Evolutionary conservation across 2,329 filamentous ascomycete genomes (phyloP).

Genomic region (Trichoderma sp.): DNA sequence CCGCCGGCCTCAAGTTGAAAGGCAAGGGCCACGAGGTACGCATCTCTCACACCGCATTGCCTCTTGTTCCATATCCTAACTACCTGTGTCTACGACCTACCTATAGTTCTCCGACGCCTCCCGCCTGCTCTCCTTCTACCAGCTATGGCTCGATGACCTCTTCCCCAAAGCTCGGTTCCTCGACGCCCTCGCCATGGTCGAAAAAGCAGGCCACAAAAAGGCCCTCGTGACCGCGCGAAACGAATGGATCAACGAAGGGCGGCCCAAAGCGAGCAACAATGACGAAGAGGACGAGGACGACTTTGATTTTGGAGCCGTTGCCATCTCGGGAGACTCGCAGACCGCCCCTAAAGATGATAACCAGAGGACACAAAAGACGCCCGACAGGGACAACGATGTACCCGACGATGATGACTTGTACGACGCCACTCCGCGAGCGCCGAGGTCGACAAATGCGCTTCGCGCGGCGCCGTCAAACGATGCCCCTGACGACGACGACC

Average conservation of each 20-base stretch:
- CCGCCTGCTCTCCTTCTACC: constrained; percentile 84
- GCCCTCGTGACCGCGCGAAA: constrained; percentile 71
- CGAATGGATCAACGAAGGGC: constrained; percentile 82
- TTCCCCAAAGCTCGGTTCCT: constrained; percentile 94
- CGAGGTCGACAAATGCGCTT: constrained; percentile 29
- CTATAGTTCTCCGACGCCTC: constrained; percentile 78
- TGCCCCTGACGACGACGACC: constrained; percentile 50
- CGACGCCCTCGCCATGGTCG: constrained; percentile 86
- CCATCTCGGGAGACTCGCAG: neutral
- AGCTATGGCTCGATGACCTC: constrained; percentile 94
- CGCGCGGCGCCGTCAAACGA: constrained; percentile 33
- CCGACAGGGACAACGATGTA: constrained; percentile 34
- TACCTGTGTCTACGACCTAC: neutral
- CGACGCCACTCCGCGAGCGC: constrained; percentile 51
- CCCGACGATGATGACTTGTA: constrained; percentile 58
- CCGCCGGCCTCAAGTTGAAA: constrained; percentile 75
- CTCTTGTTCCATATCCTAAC: neutral
- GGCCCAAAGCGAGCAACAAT: constrained; percentile 50
- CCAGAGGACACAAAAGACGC: constrained; percentile 37
- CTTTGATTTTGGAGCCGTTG: neutral
- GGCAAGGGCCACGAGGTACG: constrained; percentile 89
- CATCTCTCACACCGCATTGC: neutral
- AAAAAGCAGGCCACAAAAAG: constrained; percentile 88
- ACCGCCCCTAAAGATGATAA: neutral
- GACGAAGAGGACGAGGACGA: constrained; percentile 42